These are phyloP conservation scores for Vachellia pachyceras DNA, from an alignment of 306 rosid species.

Conservation along the genomic window DNA sequence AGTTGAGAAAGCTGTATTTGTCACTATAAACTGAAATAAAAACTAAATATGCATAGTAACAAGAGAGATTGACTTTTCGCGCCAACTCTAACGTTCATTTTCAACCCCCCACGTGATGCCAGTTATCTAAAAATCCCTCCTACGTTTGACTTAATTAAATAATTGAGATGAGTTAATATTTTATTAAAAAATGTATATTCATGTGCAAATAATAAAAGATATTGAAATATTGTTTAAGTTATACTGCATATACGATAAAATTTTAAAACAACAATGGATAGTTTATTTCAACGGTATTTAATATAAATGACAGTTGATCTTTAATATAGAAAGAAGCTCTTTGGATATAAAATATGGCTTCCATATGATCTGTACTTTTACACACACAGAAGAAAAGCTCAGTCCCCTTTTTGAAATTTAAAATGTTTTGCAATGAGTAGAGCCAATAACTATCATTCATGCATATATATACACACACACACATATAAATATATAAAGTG, in stretches of 20 bases:
- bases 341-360: background rate
- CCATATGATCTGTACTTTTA: background rate
- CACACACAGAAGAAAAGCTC: background rate
- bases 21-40: background rate
- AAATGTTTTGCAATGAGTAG: background rate
- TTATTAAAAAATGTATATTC: background rate
- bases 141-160: constrained; percentile 25
- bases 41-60: background rate
- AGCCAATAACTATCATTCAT: too few relatives aligned
- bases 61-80: background rate
- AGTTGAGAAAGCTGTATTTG: too few relatives aligned
- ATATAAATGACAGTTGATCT: too few relatives aligned
- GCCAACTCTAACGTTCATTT: background rate
- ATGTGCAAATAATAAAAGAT: too few relatives aligned
- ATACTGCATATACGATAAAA: too few relatives aligned
- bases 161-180: background rate
- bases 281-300: too few relatives aligned
- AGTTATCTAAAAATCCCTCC: background rate
- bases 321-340: background rate
- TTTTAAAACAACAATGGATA: too few relatives aligned
- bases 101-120: constrained; percentile 36
- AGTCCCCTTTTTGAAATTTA: background rate
- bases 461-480: too few relatives aligned
- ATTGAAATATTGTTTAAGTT: too few relatives aligned
- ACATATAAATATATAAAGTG: too few relatives aligned